Evolutionary conservation across 805 yeast species (phyloP), one percentile per base, ranked within the genome.

Genomic region (Jamesozyma rosinii): DNA sequence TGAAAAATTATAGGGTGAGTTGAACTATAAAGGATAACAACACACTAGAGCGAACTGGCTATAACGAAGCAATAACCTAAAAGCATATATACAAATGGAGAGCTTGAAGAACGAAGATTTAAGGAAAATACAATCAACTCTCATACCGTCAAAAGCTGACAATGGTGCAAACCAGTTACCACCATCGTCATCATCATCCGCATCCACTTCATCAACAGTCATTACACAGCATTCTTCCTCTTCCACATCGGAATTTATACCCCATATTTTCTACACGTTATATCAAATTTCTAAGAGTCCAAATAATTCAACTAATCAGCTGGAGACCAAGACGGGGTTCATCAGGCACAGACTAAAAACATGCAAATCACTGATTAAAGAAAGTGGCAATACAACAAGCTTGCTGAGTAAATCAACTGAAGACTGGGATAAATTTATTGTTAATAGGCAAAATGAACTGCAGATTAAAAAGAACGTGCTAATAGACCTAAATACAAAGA

Each of bases 201-300:
- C 39, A 3, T 36, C 26, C 4, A n/a, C 40, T 5, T 32, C 39
- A n/a, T 31, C 43, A 9, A 30, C 5, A 2, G 29, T 30, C 4
- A 20, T 26, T 5, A 8, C 30, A 20, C 21, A 46, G 5, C 40
- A 51, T 4, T 41, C 42, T 29, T 31, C 48, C 8, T 42, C 52
- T 3, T 39, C 42, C 29, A 40, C 48, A 10, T 38, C 54, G 8
- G 66, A 61, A 41, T 61, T 61, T 43, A 56, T 61, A 32, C 64
- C 66, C 17, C 63, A 58, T 43, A 49, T 61, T 2, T 61, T 55
- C 46, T 59, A 59, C 39, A 52, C 63, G 5, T 32, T 61, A 30
- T 48, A 60, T 35, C 61, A 60, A 42, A 50, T 61, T n/a, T 53
- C 53, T 22, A 61, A 57, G 43, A 60, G 60, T 22, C 63, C 64